phyloP scores from a whole-genome alignment of 768 basidiomycete species.

The Ramaria sp. region DNA sequence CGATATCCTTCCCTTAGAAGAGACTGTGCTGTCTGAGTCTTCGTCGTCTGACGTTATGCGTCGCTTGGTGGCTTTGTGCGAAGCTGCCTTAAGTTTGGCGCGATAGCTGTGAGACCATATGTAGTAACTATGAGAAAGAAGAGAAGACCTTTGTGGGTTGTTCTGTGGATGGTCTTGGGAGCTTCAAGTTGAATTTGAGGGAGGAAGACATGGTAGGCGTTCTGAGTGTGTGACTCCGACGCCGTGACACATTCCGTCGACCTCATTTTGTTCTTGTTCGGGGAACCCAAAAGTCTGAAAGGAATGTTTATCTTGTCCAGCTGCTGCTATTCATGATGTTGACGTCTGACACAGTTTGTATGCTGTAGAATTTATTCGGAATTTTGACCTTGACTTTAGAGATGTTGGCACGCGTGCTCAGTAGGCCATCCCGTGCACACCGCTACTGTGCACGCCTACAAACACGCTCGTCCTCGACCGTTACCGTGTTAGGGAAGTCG shows the following conservation, averaged over 20 bases:
- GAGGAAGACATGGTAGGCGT: background rate
- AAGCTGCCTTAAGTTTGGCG: background rate
- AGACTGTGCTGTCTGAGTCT: background rate
- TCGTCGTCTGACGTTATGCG: constrained; percentile 8
- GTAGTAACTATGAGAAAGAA: background rate
- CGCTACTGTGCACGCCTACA: background rate
- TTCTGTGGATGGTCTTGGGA: background rate
- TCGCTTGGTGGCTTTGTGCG: background rate
- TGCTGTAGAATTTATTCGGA: background rate
- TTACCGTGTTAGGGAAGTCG: constrained; percentile 42
- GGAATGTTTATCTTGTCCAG: background rate
- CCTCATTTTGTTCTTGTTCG: too few relatives aligned
- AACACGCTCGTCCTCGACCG: constrained; percentile 4
- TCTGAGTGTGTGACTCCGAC: background rate
- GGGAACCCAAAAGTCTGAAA: too few relatives aligned
- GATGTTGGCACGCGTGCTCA: background rate
- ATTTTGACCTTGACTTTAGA: background rate
- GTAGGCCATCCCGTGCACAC: background rate
- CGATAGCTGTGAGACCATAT: background rate
- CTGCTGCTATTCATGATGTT: background rate
- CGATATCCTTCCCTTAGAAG: background rate
- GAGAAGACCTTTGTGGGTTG: constrained; percentile 6
- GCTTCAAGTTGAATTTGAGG: background rate
- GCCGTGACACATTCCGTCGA: too few relatives aligned
- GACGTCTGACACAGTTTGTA: background rate